Percentiles rank a stretch among this genome's conserved stretches.
Evolutionary conservation across 73 alveolate species (phyloP).

Genomic region (Paramecium primaurelia): DNA sequence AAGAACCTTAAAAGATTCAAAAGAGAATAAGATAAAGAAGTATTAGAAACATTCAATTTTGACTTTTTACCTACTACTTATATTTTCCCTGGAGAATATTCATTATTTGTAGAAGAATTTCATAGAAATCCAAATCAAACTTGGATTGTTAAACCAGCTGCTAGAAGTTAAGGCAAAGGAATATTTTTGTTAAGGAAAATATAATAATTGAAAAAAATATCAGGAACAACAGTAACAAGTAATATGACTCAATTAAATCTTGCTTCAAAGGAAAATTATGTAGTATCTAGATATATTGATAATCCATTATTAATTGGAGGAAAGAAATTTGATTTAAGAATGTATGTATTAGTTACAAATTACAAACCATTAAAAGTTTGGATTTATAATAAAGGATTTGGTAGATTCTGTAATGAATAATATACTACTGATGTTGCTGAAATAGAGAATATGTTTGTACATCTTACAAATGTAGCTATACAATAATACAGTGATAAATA

Average conservation of each 20-base stretch:
- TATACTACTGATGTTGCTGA: slow-evolving; percentile 88
- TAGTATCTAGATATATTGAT: slow-evolving; percentile 85
- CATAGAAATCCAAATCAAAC: slow-evolving; percentile 93
- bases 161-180: slow-evolving; percentile 98
- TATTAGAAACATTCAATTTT: slow-evolving; percentile 59
- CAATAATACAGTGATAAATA: slow-evolving; percentile 89
- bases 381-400: slow-evolving; percentile 83
- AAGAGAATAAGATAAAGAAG: slow-evolving; percentile 95
- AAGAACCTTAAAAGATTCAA: slow-evolving; percentile 96
- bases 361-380: slow-evolving; percentile 81
- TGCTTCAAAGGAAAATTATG: slow-evolving; percentile 70
- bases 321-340: slow-evolving; percentile 95
- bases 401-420: slow-evolving; percentile 74
- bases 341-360: slow-evolving; percentile 83
- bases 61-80: slow-evolving; percentile 94
- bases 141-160: slow-evolving; percentile 99
- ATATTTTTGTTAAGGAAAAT: slow-evolving; percentile 95
- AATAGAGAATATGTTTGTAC: slow-evolving; percentile 89
- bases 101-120: slow-evolving; percentile 98
- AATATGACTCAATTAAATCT: slow-evolving; percentile 82
- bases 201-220: slow-evolving; percentile 69
- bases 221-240: neutral
- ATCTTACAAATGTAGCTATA: slow-evolving; percentile 93
- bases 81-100: slow-evolving; percentile 97
- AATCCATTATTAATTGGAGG: slow-evolving; percentile 96